Base-by-base conservation (phyloP, 257 asterid genomes). In the Solanum corneliomulleri region DNA sequence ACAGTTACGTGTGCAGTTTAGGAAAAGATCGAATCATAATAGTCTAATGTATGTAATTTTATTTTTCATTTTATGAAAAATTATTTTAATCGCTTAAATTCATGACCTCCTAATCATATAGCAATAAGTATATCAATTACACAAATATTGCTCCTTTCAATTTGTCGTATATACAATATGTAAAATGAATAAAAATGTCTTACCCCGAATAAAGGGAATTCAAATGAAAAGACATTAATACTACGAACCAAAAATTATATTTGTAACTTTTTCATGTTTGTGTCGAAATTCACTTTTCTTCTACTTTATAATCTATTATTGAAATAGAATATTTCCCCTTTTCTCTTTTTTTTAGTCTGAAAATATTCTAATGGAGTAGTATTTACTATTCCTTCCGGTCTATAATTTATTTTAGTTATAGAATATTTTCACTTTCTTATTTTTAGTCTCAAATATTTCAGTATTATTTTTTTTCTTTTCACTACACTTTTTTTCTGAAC, bases 1-100 rank as follows among this genome's bases (percentile, higher is more conserved):
- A 2, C 8, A 2, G 4, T 25, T n/a, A 2, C 2, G 18, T 62
- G 31, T n/a, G 33, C 11, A 8, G 31, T 64, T 64, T n/a, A 25
- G 16, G 3, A 4, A 64, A 60, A 60, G 29, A 23, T 23, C 3
- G 68, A 3, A 58, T 10, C 27, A 21, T 8, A 21, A 62, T n/a
- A 0, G 0, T 62, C 0, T 62, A 11, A 7, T 62, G 6, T n/a
- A 62, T 11, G 14, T 1, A 62, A 4, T 16, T 0, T 64, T 64
- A 64, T 9, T n/a, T 64, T 11, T n/a, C 1, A 4, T n/a, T 62
- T 5, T 10, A 1, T 4, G 10, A 23, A 62, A n/a, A 7, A n/a
- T 1, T 62, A 62, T 62, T 62, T 62, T n/a, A 4, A 4, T 4
- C 5, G 1, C 31, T n/a, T 8, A 64, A 64, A 64, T n/a, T 0